Base-by-base conservation (phyloP, 805 yeast genomes). In the Starmerella riodocensis region DNA sequence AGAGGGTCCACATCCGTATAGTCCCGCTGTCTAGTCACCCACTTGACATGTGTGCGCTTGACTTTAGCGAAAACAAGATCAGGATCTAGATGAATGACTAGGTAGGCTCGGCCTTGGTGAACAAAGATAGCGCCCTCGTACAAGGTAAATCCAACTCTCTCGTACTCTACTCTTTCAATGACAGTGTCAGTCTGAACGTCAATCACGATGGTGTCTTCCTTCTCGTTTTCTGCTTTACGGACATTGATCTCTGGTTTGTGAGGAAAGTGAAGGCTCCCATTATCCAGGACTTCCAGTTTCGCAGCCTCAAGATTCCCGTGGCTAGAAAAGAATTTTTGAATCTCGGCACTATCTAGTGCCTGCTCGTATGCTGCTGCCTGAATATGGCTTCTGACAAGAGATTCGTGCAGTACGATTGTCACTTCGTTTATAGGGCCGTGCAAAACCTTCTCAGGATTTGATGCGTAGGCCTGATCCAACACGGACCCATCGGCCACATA, bases 341-440 rank as follows among this genome's bases (percentile, higher is more conserved):
- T 48, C 47, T 83, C 95, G 3, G 61, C 54, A 1, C 63, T 66
- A 11, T 39, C 58, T 6, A 88, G 62, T 0, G 95, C 91, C 21
- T 72, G 50, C 53, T 88, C 97, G 56, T 73, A 80, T 0, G 95
- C 94, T 0, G 97, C 95, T 65, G 97, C 91, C 53, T 86, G 97
- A 18, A 86, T 57, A 62, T 91, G 98, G 28, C 79, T 76, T 46
- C 82, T 54, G 1, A 86, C 72, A 25, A 78, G 51, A 9, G 67
- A 56, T 47, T 77, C 77, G 24, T 73, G 75, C 43, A 78, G 64
- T 50, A 75, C 80, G 11, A 80, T 53, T 1, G 74, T 67, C 23
- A 76, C 53, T 13, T 74, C 79, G 33, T 74, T 79, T 45, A 68
- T 71, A 8, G 74, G 70, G 22, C 58, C 60, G 8, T 70, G 67